phyloP scores from a whole-genome alignment of 2,329 filamentous ascomycete genomes.

The Fusarium buxicola region DNA sequence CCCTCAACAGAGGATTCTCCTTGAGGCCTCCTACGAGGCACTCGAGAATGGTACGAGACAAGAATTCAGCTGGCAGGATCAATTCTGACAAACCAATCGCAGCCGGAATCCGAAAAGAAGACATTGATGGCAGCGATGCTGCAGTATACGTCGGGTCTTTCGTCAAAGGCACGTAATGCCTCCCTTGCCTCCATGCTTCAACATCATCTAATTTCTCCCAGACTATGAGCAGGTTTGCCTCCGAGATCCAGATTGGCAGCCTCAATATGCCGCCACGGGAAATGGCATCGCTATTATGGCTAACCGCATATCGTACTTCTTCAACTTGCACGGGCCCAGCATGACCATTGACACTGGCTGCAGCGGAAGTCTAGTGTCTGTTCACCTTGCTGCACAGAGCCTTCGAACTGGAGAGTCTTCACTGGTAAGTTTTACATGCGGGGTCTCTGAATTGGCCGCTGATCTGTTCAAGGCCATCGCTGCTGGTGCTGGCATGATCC shows the following conservation, averaged over 20 bases:
- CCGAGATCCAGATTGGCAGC: conserved; percentile 61
- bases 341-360: conserved; percentile 71
- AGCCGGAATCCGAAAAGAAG: conserved; percentile 59
- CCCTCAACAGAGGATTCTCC: conserved; percentile 63
- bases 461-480: conserved; percentile 56
- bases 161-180: conserved; percentile 55
- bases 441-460: conserved; percentile 9
- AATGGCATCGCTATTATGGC: conserved; percentile 65
- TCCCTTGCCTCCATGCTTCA: background rate
- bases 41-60: conserved; percentile 58
- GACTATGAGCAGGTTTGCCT: conserved; percentile 64
- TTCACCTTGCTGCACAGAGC: conserved; percentile 65
- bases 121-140: conserved; percentile 57
- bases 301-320: conserved; percentile 67
- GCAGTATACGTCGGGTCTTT: conserved; percentile 64
- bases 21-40: conserved; percentile 64
- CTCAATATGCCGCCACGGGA: conserved; percentile 65
- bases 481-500: conserved; percentile 64
- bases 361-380: conserved; percentile 64
- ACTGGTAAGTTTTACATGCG: conserved; percentile 46
- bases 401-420: conserved; percentile 59
- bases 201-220: conserved; percentile 34
- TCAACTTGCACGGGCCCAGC: conserved; percentile 66
- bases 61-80: background rate
- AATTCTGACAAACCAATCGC: background rate